Evolutionary conservation across 345 rosid genomes (phyloP).

Genomic region (Populus deltoides): DNA sequence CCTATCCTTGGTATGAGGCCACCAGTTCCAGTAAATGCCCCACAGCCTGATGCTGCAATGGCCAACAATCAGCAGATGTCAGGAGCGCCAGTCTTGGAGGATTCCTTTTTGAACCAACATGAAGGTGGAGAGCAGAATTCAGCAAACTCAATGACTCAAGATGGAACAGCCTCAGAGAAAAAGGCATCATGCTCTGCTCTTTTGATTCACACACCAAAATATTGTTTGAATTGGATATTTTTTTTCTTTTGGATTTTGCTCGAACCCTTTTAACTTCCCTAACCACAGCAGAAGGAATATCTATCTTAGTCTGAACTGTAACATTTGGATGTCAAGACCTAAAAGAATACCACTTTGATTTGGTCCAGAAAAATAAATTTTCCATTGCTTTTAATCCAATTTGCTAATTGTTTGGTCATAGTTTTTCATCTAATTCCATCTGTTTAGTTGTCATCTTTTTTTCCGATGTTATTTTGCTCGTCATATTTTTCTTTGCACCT

Average conservation of each 20-base stretch:
- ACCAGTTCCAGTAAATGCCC: slow-evolving; percentile 45
- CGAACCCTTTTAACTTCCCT: not conserved
- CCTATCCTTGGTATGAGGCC: slow-evolving; percentile 67
- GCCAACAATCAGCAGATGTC: slow-evolving; percentile 51
- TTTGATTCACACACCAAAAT: not conserved
- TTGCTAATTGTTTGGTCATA: not conserved
- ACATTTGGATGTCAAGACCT: not conserved
- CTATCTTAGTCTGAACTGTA: no score
- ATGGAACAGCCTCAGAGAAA: slow-evolving; percentile 44
- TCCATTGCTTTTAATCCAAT: not conserved
- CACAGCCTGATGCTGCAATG: slow-evolving; percentile 42
- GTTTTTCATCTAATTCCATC: not conserved
- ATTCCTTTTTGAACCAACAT: slow-evolving; percentile 55
- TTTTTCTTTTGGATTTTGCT: not conserved
- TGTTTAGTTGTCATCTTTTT: not conserved
- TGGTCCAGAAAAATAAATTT: not conserved
- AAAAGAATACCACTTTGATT: not conserved
- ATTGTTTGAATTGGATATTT: not conserved
- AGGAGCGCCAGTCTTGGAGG: slow-evolving; percentile 45
- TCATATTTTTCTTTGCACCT: not conserved
- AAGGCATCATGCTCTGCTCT: slow-evolving; percentile 44
- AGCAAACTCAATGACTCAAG: slow-evolving; percentile 41
- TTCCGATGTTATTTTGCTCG: not conserved
- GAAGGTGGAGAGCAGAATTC: slow-evolving; percentile 42
- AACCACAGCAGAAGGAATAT: no score